Base-by-base conservation (phyloP, 345 rosid genomes). In the Barbarea vulgaris region DNA sequence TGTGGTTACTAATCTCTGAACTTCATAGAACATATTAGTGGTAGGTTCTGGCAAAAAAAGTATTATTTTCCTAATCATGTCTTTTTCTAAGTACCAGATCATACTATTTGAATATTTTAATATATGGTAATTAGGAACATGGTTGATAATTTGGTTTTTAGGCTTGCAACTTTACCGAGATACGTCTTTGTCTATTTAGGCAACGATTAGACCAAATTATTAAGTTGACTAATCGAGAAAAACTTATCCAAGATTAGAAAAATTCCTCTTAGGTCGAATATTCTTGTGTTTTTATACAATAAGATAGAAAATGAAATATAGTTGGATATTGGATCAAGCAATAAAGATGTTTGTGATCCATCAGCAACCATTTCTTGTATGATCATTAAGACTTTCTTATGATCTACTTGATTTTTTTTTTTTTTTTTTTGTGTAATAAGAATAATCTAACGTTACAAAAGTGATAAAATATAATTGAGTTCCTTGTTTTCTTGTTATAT, bases 401-500 rank as follows among this genome's bases (percentile, higher is more conserved):
- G 51, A 46, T 46, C 51, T 46, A 46, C 51, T 46, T 46, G 51
- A 15, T 44, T 15, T 44, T 46, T 17, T 17, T 7, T 44, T 15
- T 44, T 46, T 17, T 17, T 7, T 17, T 46, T 46, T 1, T 42
- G 47, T 17, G 51, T 17, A 17, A 17, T 46, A 8, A 0, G 21
- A 17, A 46, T 46, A 17, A 46, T 46, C 22, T 46, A 17, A 46
- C 51, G 51, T 44, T n/a, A 44, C 48, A 44, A 44, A 15, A 6
- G 48, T 6, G 7, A 15, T n/a, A 44, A 46, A 46, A 46, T 46
- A 46, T 46, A n/a, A n/a, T 46, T n/a, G 50, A 46, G 50, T 2
- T n/a, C 21, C 3, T 46, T 77, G 72, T 77, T 55, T 77, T 70
- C 67, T 70, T 77, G 55, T 54, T 54, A 63, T 47, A 37, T 63